A percentile compares a stretch with the other conserved stretches of the same genome.
phyloP scores from a whole-genome alignment of 106 monocot genomes.

The Acanthochlamys bracteata region DNA sequence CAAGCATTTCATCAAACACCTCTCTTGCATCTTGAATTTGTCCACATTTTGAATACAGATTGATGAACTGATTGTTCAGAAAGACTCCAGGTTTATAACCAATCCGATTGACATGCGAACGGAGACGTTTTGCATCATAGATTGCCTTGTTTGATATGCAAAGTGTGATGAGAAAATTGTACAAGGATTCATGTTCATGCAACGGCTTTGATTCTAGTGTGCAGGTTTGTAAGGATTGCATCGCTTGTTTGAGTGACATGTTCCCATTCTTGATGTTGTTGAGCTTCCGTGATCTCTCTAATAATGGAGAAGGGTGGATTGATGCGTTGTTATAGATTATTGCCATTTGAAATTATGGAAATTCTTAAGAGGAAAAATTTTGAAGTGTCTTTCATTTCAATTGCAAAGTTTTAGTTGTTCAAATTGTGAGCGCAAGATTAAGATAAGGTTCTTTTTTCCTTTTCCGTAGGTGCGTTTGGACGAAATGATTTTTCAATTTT shows the following conservation, averaged over 20 bases:
- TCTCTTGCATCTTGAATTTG: conserved; percentile 11
- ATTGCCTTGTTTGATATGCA: conserved; percentile 29
- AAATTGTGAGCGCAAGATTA: too few species aligned
- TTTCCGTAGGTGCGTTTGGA: too few species aligned
- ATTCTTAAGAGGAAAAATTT: too few species aligned
- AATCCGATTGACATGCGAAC: conserved; percentile 14
- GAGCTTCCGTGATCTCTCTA: too few species aligned
- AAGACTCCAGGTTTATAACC: conserved; percentile 23
- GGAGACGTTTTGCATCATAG: conserved; percentile 18
- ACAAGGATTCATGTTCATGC: conserved; percentile 10
- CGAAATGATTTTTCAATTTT: too few species aligned
- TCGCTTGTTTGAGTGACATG: conserved; percentile 9
- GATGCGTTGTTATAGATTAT: too few species aligned
- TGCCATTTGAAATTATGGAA: too few species aligned
- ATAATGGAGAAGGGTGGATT: too few species aligned
- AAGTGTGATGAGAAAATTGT: conserved; percentile 27
- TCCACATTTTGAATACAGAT: conserved; percentile 26
- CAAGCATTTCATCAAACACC: conserved; percentile 21
- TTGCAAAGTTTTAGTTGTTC: too few species aligned
- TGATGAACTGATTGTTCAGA: conserved; percentile 45
- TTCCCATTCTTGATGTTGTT: too few species aligned
- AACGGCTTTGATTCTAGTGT: background rate
- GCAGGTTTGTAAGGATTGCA: conserved; percentile 13
- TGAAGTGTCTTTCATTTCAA: too few species aligned
- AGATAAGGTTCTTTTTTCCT: too few species aligned